Evolutionary conservation across 2,329 filamentous ascomycete species (phyloP).

Genomic region (Apiospora sp.): DNA sequence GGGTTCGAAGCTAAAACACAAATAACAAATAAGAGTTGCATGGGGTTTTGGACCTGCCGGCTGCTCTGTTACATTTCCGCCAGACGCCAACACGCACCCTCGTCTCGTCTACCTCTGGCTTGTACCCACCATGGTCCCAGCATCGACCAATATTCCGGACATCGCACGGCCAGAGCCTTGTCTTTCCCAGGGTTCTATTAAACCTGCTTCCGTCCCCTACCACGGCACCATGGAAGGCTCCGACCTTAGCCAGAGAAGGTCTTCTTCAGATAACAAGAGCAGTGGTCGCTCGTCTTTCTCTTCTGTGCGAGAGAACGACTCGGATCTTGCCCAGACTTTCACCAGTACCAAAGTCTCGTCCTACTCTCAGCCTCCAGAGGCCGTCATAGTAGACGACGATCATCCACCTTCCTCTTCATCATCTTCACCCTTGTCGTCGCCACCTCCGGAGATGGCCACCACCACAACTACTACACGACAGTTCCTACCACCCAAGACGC

Average conservation of each 20-base stretch:
- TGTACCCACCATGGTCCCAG: slow-evolving; percentile 35
- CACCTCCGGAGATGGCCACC: slow-evolving; percentile 49
- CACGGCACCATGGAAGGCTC: slow-evolving; percentile 39
- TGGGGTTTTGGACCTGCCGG: background rate
- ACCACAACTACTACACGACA: slow-evolving; percentile 52
- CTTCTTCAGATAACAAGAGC: slow-evolving; percentile 23
- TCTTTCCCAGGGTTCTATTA: slow-evolving; percentile 32
- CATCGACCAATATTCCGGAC: slow-evolving; percentile 31
- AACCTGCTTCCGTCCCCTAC: slow-evolving; percentile 34
- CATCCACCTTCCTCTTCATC: background rate
- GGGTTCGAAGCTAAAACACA: background rate
- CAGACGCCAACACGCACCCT: slow-evolving; percentile 1
- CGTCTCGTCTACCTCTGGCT: slow-evolving; percentile 1
- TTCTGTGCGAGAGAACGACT: slow-evolving; percentile 67
- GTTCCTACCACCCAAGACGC: slow-evolving; percentile 61
- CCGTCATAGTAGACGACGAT: slow-evolving; percentile 55
- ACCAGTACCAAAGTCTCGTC: slow-evolving; percentile 69
- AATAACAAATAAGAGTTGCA: slow-evolving; percentile 6
- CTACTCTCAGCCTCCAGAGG: slow-evolving; percentile 58
- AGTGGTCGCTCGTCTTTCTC: slow-evolving; percentile 60
- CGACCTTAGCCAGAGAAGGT: slow-evolving; percentile 30
- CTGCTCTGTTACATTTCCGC: background rate
- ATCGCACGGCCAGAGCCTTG: slow-evolving; percentile 30
- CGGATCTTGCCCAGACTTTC: slow-evolving; percentile 67
- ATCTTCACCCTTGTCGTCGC: slow-evolving; percentile 48